Evolutionary conservation across 768 basidiomycete genomes (phyloP).

Genomic region (Boletus rufocinnamomeus): DNA sequence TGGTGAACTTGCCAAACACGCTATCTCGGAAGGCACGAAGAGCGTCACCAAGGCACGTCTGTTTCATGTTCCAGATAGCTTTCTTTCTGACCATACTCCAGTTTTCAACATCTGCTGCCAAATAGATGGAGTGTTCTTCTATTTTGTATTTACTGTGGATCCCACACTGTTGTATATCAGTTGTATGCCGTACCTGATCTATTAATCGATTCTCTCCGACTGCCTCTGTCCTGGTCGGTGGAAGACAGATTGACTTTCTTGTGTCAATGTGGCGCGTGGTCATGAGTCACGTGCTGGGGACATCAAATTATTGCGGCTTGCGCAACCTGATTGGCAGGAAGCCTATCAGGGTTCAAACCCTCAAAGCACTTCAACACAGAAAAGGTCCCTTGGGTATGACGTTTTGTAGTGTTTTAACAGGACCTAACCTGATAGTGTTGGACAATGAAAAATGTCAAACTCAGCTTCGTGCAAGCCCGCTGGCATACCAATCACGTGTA

Average conservation of each 20-base stretch:
- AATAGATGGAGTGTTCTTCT: slow-evolving; percentile 31
- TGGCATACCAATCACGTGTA: too few species aligned
- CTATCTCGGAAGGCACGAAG: slow-evolving; percentile 93
- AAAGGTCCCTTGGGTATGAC: too few species aligned
- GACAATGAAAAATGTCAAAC: too few species aligned
- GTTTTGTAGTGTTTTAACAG: too few species aligned
- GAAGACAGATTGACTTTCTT: not conserved
- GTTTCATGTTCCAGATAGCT: not conserved
- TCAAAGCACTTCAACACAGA: too few species aligned
- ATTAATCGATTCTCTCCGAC: slow-evolving; percentile 24
- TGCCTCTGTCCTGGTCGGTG: not conserved
- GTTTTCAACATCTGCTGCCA: slow-evolving; percentile 50
- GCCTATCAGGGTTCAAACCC: too few species aligned
- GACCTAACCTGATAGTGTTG: too few species aligned
- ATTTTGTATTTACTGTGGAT: slow-evolving; percentile 21
- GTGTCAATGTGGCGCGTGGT: not conserved
- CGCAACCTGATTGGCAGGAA: too few species aligned
- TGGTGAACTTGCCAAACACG: slow-evolving; percentile 97
- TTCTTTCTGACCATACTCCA: slow-evolving; percentile 16
- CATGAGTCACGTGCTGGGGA: not conserved
- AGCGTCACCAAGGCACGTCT: slow-evolving; percentile 58
- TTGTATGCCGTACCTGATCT: slow-evolving; percentile 33
- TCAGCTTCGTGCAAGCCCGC: too few species aligned
- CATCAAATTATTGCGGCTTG: not conserved
- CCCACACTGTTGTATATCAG: slow-evolving; percentile 35